Evolutionary conservation across 192 early-diverging fungal genomes (phyloP), one percentile per base, ranked within the genome.

Genomic region (Entomortierella parvispora): DNA sequence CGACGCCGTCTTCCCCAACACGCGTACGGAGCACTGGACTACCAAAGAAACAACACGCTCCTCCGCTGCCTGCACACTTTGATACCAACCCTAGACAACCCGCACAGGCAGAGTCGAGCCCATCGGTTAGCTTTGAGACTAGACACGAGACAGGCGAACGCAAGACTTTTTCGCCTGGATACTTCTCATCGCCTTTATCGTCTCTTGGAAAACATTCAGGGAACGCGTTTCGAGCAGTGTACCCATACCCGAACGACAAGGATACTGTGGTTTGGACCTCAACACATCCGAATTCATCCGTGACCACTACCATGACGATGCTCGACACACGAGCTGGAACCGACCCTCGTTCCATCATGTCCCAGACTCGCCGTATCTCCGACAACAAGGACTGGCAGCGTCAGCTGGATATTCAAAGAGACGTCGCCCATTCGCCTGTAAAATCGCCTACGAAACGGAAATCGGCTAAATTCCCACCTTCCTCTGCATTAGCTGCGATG

Each of bases 301-400:
- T 57, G 55, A 64, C 65, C 7, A 63, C 74, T 5, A 64, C 74
- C 5, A 46, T 77, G 32, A 64, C 74, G 26, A 37, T 54, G 18
- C 65, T 77, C 12, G 74, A 77, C 54, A 68, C 74, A 18, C 61
- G 74, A 20, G 52, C 74, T 29, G 61, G 52, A 7, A 53, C 46
- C 6, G 55, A 51, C 25, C 64, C 65, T 10, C 45, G 26, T 11
- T 77, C 72, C 22, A 59, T 62, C 47, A 53, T 77, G 59, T 77
- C 74, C 7, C 65, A 62, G 55, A 59, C 66, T 18, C 58, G 66
- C 2, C 60, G 66, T 4, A 55, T 62, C 12, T 50, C 66, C 47
- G 74, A 77, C 28, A 48, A 68, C 26, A 62, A 64, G 56, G 23
- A 49, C 1, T 29, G 58, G 33, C 60, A 77, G 28, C 65, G 48